Base-by-base conservation (phyloP, 768 basidiomycete species). In the Naganishia vishniacii region DNA sequence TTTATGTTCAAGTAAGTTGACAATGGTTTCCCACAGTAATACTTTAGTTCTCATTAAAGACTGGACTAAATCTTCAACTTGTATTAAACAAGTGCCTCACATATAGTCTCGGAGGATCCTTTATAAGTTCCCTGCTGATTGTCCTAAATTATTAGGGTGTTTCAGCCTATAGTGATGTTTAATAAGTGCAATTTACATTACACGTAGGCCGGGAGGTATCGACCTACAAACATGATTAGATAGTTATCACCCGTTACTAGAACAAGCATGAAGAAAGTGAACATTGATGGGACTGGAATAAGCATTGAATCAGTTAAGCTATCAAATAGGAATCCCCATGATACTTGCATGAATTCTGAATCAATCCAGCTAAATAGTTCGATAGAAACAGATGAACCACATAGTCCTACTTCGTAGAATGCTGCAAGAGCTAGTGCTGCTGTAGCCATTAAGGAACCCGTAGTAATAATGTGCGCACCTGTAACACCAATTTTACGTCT, bases 381-480 rank as follows among this genome's bases (percentile, higher is more conserved):
- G 58, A 70, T 69, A 60, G 62, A 64, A 29, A 70, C 69, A 45
- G 69, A 68, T 65, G 69, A 70, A n/a, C 61, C 62, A 65, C 68
- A 64, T 61, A 70, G 48, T 67, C 65, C 69, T 61, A 70, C 68
- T 65, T 70, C 69, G 59, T 70, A 70, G 53, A 70, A 70, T 28
- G 69, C 69, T 65, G 69, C 29, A 48, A 64, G 61, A 41, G 69
- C 69, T 62, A 70, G 64, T 46, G 69, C 31, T 60, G 68, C 69
- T 58, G 65, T 60, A 28, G 64, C 60, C 47, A 66, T 64, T 67
- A 70, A 58, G 47, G 64, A 64, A 34, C 41, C 51, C 51, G 62
- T 62, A 45, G 69, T 70, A 25, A 69, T 63, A 59, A 70, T 56
- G 45, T 70, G 68, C 42, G 62, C 61, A 62, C 69, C 69, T 53